Evolutionary conservation across 1,139 yeast genomes (phyloP).

Genomic region (Geotrichum histeridarum): DNA sequence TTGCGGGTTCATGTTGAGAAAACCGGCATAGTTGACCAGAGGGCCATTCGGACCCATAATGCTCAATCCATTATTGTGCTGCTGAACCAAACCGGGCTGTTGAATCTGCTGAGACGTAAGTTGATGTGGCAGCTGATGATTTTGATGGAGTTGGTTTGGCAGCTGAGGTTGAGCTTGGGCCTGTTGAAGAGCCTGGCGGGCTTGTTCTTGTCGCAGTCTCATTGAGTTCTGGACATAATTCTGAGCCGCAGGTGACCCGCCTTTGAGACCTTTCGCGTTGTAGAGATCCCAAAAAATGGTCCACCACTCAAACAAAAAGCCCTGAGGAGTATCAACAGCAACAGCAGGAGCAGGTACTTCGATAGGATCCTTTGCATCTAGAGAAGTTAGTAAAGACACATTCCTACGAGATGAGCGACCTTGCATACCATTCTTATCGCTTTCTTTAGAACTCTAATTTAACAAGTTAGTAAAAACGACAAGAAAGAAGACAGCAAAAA

Average conservation of each 20-base stretch:
- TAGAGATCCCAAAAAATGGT: conserved; percentile 92
- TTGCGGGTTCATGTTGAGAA: conserved; percentile 10
- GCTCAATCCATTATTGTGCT: conserved; percentile 12
- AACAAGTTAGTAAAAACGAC: not conserved
- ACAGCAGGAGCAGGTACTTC: conserved; percentile 22
- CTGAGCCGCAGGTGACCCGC: conserved; percentile 59
- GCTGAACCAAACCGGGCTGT: conserved; percentile 25
- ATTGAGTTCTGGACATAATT: conserved; percentile 59
- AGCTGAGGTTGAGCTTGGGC: conserved; percentile 15
- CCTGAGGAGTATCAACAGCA: conserved; percentile 65
- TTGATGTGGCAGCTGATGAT: conserved; percentile 20
- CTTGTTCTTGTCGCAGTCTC: conserved; percentile 53
- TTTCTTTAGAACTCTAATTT: not conserved
- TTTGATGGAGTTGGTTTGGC: conserved; percentile 2
- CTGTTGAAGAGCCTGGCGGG: conserved; percentile 34
- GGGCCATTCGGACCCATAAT: conserved; percentile 19
- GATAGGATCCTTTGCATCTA: conserved; percentile 1
- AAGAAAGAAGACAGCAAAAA: not conserved
- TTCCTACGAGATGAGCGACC: not conserved
- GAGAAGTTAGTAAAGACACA: not conserved
- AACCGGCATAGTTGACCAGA: conserved; percentile 8
- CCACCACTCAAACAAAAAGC: conserved; percentile 94
- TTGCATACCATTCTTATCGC: conserved; percentile 7
- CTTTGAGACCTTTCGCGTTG: conserved; percentile 68
- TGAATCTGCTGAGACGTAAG: conserved; percentile 22